Base-by-base conservation (phyloP, 805 yeast species). In the Zygotorulaspora florentina region DNA sequence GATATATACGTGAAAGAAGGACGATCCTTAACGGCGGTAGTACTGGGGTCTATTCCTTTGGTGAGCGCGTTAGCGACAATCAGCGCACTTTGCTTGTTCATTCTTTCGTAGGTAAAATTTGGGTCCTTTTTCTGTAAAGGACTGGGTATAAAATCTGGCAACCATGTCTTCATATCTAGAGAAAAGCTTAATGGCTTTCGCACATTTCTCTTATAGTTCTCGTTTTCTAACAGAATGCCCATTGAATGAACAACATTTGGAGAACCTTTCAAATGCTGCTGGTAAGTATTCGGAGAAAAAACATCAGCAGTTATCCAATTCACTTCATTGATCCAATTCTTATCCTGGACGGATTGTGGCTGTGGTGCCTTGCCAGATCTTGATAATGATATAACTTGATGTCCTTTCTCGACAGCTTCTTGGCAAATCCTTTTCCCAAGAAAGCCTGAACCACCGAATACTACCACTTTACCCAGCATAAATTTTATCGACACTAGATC, bases 401-500 rank as follows among this genome's bases (percentile, higher is more conserved):
- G 79, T 0, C 95, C 95, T 15, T 76, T 63, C 17, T 64, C 66
- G 1, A 85, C 64, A 0, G 85, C 95, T 2, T 74, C 73, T 59
- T 82, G 83, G 59, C 95, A 86, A 8, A 90, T 80, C 28, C 81
- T 69, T 46, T 70, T 73, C 10, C 96, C 89, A 47, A 90, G 64
- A 59, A 87, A 87, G 8, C 97, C 97, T 53, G 79, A 80, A 0
- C 97, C 96, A 13, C 98, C 98, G 57, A 89, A 79, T 0, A 89
- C 87, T 3, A 87, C 79, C 2, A 78, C 52, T 38, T 67, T 71
- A 12, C 51, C 25, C 9, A 35, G 31, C 56, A 47, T 51, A 20
- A 20, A 4, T 20, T 20, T 20, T 20, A 7, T 46, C 35, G 8
- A 23, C 25, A 20, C 7, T 7, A 4, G 25, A 20, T 20, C 25